Conservation (phyloP, 2,329 filamentous ascomycete genomes). For the Mariannaea sp. region DNA sequence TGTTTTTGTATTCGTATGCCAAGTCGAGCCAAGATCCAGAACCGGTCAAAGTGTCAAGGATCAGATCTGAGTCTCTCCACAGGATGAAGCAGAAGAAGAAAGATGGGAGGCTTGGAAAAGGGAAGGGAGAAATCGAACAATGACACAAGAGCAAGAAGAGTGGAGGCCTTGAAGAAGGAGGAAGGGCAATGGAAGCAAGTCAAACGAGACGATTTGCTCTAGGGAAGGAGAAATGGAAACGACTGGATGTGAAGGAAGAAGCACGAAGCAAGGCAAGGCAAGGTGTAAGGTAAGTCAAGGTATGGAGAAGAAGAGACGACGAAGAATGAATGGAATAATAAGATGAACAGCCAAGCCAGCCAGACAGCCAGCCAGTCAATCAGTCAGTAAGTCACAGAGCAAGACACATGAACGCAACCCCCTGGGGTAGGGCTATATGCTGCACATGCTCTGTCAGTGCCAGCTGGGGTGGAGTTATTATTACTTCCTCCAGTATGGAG, state of each 20-base stretch:
- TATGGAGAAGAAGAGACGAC: no score
- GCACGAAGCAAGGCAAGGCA: neutral
- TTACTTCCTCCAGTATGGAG: no score
- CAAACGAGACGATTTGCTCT: constrained; percentile 2
- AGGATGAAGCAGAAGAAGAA: neutral
- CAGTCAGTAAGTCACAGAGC: no score
- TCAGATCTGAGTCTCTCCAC: neutral
- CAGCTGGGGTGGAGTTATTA: no score
- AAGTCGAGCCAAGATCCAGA: neutral
- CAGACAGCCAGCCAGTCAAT: neutral
- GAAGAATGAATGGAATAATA: neutral
- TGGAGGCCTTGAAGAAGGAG: constrained; percentile 2
- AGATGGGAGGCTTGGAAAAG: neutral
- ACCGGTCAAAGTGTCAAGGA: constrained; percentile 1
- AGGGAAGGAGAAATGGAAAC: constrained; percentile 6
- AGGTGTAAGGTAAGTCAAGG: no score
- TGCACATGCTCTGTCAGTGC: no score
- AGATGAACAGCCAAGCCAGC: constrained; percentile 12
- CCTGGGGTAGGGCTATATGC: no score
- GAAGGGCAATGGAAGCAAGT: constrained; percentile 5
- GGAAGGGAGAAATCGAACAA: neutral
- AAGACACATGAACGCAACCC: no score
- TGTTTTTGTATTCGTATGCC: neutral
- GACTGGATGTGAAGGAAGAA: constrained; percentile 1
- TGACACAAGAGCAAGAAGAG: neutral